Base-by-base conservation (phyloP, 768 basidiomycete genomes). In the Boletus bicolor region DNA sequence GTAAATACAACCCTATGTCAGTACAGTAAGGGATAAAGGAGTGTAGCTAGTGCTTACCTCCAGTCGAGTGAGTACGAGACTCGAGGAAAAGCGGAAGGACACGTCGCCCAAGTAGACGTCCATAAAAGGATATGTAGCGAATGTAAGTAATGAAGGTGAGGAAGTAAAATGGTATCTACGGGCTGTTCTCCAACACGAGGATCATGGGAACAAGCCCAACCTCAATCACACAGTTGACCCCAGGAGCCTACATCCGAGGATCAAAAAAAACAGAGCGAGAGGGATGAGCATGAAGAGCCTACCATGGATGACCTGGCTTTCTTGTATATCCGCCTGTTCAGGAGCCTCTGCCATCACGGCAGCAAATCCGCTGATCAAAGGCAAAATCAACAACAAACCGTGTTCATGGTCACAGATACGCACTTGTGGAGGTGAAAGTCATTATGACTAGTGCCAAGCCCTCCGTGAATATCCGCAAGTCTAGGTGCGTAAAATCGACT, bases 381-480 rank as follows among this genome's bases (percentile, higher is more conserved):
- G 15, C n/a, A 28, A 30, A 28, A 6, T 49, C 37, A 49, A 14
- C 12, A 19, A 47, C n/a, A 11, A 46, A 21, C 44, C 8, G 0
- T 2, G 8, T 10, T 24, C n/a, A 34, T 19, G 28, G 5, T 14
- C 11, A 55, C 2, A 9, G 12, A 19, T n/a, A 66, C 56, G 46
- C 37, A 66, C 67, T 11, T 37, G n/a, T 55, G 38, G 7, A 66
- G 55, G 14, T 68, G 67, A 47, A 59, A 64, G n/a, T 68, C 60
- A n/a, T 48, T 59, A 15, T 68, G 67, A 56, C 67, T 68, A 14
- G 24, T 14, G 2, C 21, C 28, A 43, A 41, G 17, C 21, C 28
- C 14, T 24, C 11, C 38, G 10, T 24, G 8, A 47, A 30, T 7
- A 6, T 21, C n/a, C 14, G 19, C 3, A 10, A 6, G 26, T 15